These are phyloP conservation scores for Artemisia tridentata DNA, from an alignment of 129 eudicot species.

Conservation along the genomic window DNA sequence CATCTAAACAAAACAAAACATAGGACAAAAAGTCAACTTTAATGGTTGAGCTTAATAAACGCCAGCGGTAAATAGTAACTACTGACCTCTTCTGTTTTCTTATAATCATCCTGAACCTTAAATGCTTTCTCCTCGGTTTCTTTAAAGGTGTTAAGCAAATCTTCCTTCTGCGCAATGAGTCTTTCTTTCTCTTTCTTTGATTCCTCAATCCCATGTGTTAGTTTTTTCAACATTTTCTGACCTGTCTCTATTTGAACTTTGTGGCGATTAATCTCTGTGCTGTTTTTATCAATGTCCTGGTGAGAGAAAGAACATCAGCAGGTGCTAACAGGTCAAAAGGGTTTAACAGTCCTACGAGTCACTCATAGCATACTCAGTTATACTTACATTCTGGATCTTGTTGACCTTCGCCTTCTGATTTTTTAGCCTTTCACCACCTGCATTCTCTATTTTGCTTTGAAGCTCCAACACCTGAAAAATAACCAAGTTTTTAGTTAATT, in stretches of 20 bases:
- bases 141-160: slow-evolving; percentile 55
- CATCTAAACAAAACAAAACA: slow-evolving; percentile 39
- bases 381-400: slow-evolving; percentile 84
- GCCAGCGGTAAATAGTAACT: neutral
- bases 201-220: slow-evolving; percentile 75
- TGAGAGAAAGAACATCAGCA: slow-evolving; percentile 18
- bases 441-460: slow-evolving; percentile 89
- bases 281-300: slow-evolving; percentile 80
- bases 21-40: neutral
- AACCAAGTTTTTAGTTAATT: slow-evolving; percentile 5
- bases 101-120: slow-evolving; percentile 73
- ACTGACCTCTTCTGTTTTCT: slow-evolving; percentile 75
- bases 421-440: slow-evolving; percentile 86
- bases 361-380: neutral
- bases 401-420: slow-evolving; percentile 66
- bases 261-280: slow-evolving; percentile 83
- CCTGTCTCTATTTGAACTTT: slow-evolving; percentile 94
- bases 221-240: slow-evolving; percentile 63
- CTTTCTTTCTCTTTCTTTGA: slow-evolving; percentile 77
- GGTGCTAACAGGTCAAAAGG: neutral
- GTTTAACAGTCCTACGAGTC: too few relatives aligned
- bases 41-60: neutral
- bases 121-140: slow-evolving; percentile 84
- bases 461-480: slow-evolving; percentile 65
- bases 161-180: slow-evolving; percentile 53